Evolutionary conservation across 2,329 filamentous ascomycete genomes (phyloP).

Genomic region (Penicillium sp.): DNA sequence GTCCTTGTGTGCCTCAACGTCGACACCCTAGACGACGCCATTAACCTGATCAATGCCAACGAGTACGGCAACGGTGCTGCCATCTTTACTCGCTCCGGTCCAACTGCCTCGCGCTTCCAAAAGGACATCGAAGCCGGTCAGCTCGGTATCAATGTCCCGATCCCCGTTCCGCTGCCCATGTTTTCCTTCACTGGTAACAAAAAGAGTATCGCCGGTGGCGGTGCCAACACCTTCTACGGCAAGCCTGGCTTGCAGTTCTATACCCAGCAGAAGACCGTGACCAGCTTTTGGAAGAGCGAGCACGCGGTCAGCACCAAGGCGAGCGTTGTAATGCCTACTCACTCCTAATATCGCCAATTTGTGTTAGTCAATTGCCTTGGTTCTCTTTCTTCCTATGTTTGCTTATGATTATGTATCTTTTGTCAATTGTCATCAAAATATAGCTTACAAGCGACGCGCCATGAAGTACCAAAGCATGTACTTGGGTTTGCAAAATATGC

Average conservation of each 20-base stretch:
- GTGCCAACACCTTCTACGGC: conserved; percentile 92
- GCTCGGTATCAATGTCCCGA: conserved; percentile 65
- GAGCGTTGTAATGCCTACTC: conserved; percentile 81
- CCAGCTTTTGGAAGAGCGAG: conserved; percentile 79
- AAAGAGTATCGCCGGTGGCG: conserved; percentile 87
- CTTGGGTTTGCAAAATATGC: too few species aligned
- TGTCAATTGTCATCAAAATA: too few species aligned
- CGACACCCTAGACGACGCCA: conserved; percentile 60
- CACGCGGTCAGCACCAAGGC: conserved; percentile 85
- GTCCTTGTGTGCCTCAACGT: conserved; percentile 63
- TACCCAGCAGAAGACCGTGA: conserved; percentile 97
- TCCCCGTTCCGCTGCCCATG: conserved; percentile 62
- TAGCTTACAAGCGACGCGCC: too few species aligned
- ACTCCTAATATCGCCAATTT: conserved; percentile 35
- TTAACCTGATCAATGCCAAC: conserved; percentile 63
- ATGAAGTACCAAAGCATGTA: too few species aligned
- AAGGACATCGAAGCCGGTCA: conserved; percentile 65
- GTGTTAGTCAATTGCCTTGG: background rate
- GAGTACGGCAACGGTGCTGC: conserved; percentile 66
- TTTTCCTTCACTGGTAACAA: conserved; percentile 70
- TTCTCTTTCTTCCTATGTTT: conserved; percentile 5
- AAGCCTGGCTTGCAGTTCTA: conserved; percentile 91
- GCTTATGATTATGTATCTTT: too few species aligned
- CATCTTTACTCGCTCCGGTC: conserved; percentile 62
- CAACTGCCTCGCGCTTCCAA: conserved; percentile 61